Evolutionary conservation across 164 flowering plant species (phyloP).

Genomic region (Dillenia turbinata): DNA sequence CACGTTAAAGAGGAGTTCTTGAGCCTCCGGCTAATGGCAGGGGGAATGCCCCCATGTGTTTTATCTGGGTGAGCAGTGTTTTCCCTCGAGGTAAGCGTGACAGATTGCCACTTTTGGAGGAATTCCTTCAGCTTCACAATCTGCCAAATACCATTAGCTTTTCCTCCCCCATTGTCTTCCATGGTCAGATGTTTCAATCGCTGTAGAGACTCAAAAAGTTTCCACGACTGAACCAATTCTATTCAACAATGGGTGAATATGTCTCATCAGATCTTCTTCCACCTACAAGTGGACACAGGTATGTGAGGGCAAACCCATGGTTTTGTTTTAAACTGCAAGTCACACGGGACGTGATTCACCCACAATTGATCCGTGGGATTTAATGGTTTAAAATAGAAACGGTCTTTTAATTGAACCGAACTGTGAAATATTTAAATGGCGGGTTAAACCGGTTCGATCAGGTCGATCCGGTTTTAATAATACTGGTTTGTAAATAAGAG

Average conservation of each 20-base stretch:
- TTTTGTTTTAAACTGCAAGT: too few species aligned
- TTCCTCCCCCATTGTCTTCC: constrained; percentile 51
- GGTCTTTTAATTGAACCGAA: too few species aligned
- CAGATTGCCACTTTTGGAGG: constrained; percentile 72
- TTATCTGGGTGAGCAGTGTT: constrained; percentile 1
- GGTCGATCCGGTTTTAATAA: too few species aligned
- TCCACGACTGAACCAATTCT: constrained; percentile 13
- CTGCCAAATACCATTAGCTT: constrained; percentile 68
- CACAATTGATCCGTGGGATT: too few species aligned
- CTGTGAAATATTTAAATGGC: too few species aligned
- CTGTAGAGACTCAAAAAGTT: constrained; percentile 7
- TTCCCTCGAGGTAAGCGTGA: constrained; percentile 33
- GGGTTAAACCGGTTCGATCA: too few species aligned
- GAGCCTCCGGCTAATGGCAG: constrained; percentile 46
- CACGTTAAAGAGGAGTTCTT: constrained; percentile 19
- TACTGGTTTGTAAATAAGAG: too few species aligned
- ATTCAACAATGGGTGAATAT: constrained; percentile 7
- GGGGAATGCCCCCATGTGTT: constrained; percentile 41
- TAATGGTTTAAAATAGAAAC: too few species aligned
- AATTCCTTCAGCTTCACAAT: constrained; percentile 75
- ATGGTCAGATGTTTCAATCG: constrained; percentile 19
- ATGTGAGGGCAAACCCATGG: background rate
- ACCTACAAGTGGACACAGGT: background rate
- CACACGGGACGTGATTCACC: too few species aligned
- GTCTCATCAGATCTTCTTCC: constrained; percentile 23